Evolutionary conservation across 768 basidiomycete genomes (phyloP).

Genomic region (Lentinus tigrinus): DNA sequence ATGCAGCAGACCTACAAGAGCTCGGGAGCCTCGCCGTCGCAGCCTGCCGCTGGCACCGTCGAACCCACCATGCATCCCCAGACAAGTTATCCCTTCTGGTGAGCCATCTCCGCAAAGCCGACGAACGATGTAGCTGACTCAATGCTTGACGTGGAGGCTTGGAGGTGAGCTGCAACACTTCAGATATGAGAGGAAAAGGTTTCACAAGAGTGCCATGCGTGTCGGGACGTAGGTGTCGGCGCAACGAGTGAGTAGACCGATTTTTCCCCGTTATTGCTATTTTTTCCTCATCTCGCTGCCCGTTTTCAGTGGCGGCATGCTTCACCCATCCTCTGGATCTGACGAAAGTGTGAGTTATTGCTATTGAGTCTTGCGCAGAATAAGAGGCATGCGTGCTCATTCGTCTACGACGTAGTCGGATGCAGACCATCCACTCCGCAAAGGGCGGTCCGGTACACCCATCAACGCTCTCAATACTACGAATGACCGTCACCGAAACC

Average conservation of each 20-base stretch:
- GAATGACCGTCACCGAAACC: constrained; percentile 59
- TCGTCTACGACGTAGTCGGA: constrained; percentile 50
- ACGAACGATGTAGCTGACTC: not conserved
- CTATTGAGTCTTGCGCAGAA: not conserved
- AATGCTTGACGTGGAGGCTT: constrained; percentile 22
- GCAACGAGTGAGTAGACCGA: constrained; percentile 32
- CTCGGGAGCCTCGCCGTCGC: not conserved
- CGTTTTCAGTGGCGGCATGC: constrained; percentile 67
- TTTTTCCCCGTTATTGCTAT: not conserved
- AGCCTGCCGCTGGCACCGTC: not conserved
- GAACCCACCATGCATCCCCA: constrained; percentile 3
- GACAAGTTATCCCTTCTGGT: constrained; percentile 32
- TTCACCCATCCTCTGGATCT: constrained; percentile 84
- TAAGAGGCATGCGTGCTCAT: not conserved
- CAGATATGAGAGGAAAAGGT: not conserved
- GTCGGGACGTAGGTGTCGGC: constrained; percentile 29
- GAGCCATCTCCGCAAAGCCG: constrained; percentile 11
- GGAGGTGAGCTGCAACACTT: constrained; percentile 29
- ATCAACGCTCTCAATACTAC: constrained; percentile 65
- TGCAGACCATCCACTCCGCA: constrained; percentile 66
- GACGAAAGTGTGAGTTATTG: constrained; percentile 72
- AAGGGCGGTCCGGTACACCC: constrained; percentile 47
- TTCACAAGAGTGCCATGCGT: not conserved
- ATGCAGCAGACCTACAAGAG: constrained; percentile 4
- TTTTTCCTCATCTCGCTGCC: not conserved